Percentiles rank a stretch among this genome's conserved stretches.
These are phyloP conservation scores for Plasmodium relictum DNA, from an alignment of 169 alveolate species.

Conservation along the genomic window DNA sequence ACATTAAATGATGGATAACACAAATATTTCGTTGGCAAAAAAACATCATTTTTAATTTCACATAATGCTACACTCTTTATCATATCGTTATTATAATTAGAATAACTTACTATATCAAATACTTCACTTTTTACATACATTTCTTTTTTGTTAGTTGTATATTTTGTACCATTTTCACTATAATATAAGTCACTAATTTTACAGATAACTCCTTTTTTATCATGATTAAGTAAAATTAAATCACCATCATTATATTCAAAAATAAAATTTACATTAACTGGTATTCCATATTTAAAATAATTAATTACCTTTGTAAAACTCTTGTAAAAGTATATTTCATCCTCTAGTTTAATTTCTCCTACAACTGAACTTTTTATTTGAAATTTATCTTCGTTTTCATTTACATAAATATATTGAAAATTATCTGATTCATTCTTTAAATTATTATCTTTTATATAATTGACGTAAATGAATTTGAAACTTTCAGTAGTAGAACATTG, in stretches of 20 bases:
- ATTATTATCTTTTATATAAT: neutral
- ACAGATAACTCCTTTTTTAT: conserved; percentile 35
- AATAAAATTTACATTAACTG: conserved; percentile 23
- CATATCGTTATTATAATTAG: neutral
- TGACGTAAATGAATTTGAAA: too few relatives aligned
- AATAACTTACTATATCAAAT: conserved; percentile 16
- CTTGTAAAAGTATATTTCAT: conserved; percentile 52
- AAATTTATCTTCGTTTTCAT: conserved; percentile 21
- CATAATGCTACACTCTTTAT: conserved; percentile 20
- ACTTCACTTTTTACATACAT: conserved; percentile 15
- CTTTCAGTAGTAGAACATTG: too few relatives aligned
- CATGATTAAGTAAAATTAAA: conserved; percentile 24
- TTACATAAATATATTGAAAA: conserved; percentile 38
- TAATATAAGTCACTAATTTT: conserved; percentile 45
- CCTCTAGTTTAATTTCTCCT: conserved; percentile 23
- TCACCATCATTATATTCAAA: conserved; percentile 58
- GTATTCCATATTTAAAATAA: conserved; percentile 36
- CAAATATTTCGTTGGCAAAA: conserved; percentile 18
- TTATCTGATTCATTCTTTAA: conserved; percentile 10
- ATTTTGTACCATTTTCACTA: conserved; percentile 48
- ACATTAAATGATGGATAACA: conserved; percentile 32
- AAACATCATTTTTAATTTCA: neutral
- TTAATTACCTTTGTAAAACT: conserved; percentile 58
- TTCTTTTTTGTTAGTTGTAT: conserved; percentile 12
- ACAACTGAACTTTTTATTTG: conserved; percentile 3